Conservation (phyloP, 1,139 yeast species). For the Arxiozyma heterogenica region DNA sequence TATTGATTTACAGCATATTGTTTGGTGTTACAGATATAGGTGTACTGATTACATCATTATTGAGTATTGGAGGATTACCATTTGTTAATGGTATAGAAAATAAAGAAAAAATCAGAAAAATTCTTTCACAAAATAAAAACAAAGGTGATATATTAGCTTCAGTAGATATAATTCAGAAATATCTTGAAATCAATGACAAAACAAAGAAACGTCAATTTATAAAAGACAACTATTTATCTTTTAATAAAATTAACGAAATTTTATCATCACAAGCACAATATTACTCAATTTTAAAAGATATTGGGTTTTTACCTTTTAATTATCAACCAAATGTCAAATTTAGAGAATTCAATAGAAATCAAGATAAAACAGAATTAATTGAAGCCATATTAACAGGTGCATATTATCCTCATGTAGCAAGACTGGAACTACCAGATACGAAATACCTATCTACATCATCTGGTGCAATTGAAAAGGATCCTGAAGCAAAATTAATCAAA, state of each 20-base stretch:
- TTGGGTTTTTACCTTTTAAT: conserved; percentile 59
- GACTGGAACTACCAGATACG: conserved; percentile 75
- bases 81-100: conserved; percentile 54
- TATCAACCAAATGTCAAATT: conserved; percentile 28
- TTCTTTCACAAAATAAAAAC: conserved; percentile 38
- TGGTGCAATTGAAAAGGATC: conserved; percentile 78
- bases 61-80: conserved; percentile 60
- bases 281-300: conserved; percentile 55
- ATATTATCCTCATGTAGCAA: conserved; percentile 71
- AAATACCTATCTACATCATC: conserved; percentile 59
- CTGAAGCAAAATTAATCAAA: conserved; percentile 66
- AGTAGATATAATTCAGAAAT: conserved; percentile 47
- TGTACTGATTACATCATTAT: conserved; percentile 63
- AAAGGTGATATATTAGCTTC: conserved; percentile 70
- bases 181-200: conserved; percentile 31
- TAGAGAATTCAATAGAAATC: conserved; percentile 40
- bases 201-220: conserved; percentile 43
- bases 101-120: conserved; percentile 51
- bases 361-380: conserved; percentile 42
- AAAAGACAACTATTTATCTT: conserved; percentile 54
- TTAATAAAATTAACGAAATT: conserved; percentile 59
- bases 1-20: conserved; percentile 67
- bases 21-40: conserved; percentile 78
- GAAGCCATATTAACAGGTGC: conserved; percentile 71
- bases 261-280: conserved; percentile 62